Evolutionary conservation across 108 stramenopile species (phyloP).

Genomic region (Skeletonema menzelii): DNA sequence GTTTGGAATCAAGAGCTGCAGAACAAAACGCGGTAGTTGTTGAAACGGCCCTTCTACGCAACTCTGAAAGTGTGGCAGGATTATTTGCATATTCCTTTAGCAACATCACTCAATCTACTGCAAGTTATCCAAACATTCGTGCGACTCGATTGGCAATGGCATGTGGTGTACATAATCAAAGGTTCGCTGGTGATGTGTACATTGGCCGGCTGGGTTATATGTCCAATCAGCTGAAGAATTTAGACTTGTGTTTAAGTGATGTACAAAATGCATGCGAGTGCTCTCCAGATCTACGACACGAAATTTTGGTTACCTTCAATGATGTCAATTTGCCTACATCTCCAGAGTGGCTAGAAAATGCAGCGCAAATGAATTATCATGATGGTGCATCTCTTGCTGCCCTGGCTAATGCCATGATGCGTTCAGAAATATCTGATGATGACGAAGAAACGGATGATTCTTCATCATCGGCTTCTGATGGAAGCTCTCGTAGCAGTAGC

Average conservation of each 20-base stretch:
- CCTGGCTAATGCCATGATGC: slow-evolving; percentile 59
- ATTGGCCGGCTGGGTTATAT: slow-evolving; percentile 48
- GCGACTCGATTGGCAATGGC: slow-evolving; percentile 86
- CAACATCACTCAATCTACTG: neutral
- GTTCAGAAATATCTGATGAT: slow-evolving; percentile 6
- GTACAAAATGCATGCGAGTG: slow-evolving; percentile 24
- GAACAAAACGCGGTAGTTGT: slow-evolving; percentile 8
- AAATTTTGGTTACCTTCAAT: slow-evolving; percentile 9
- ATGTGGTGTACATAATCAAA: slow-evolving; percentile 61
- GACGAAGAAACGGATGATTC: slow-evolving; percentile 23
- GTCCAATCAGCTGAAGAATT: slow-evolving; percentile 15
- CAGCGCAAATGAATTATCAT: slow-evolving; percentile 75
- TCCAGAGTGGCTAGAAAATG: slow-evolving; percentile 68
- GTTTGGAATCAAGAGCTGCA: slow-evolving; percentile 12
- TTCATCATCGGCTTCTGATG: slow-evolving; percentile 29
- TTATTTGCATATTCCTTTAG: slow-evolving; percentile 28
- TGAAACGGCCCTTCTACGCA: slow-evolving; percentile 14
- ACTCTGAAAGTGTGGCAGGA: slow-evolving; percentile 1
- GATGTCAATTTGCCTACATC: neutral
- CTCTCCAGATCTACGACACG: slow-evolving; percentile 64
- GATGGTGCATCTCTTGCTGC: slow-evolving; percentile 56
- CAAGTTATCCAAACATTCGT: slow-evolving; percentile 52
- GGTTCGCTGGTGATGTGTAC: slow-evolving; percentile 62
- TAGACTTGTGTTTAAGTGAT: slow-evolving; percentile 19
- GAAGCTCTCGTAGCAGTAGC: neutral